These are phyloP conservation scores for Panaeolus cyanescens DNA, from an alignment of 768 basidiomycete species.

Conservation along the genomic window DNA sequence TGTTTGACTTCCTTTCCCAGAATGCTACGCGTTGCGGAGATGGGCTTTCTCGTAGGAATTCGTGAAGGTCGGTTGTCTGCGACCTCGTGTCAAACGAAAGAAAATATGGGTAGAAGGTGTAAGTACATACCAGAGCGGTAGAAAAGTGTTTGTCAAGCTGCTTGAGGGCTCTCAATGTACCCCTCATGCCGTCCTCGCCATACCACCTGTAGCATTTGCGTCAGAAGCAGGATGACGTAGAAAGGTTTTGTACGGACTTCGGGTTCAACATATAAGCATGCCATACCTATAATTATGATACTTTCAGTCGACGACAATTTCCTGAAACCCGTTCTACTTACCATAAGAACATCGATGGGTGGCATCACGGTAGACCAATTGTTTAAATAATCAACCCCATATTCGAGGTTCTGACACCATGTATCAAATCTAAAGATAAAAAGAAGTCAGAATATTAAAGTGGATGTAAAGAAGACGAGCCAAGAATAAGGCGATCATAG, in stretches of 20 bases:
- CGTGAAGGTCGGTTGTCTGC: constrained; percentile 10
- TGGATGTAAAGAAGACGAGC: neutral
- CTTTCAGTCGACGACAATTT: neutral
- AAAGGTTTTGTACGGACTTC: constrained; percentile 10
- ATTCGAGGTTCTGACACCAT: constrained; percentile 21
- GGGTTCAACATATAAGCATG: constrained; percentile 38
- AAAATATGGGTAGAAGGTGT: neutral
- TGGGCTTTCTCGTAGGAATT: constrained; percentile 11
- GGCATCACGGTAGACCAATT: constrained; percentile 25
- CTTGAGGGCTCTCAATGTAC: constrained; percentile 22
- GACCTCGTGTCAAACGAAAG: neutral
- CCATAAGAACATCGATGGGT: constrained; percentile 40
- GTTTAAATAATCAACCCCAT: constrained; percentile 9
- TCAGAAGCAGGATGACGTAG: neutral
- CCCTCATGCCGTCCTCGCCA: constrained; percentile 30
- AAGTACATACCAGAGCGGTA: constrained; percentile 17
- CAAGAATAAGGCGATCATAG: neutral
- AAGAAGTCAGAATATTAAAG: neutral
- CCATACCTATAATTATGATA: constrained; percentile 28
- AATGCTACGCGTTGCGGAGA: constrained; percentile 11
- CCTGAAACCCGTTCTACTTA: constrained; percentile 6
- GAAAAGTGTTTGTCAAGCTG: constrained; percentile 18
- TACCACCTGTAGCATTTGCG: constrained; percentile 26
- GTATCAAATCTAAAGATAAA: constrained; percentile 29
- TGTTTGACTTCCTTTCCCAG: constrained; percentile 16